These are phyloP conservation scores for Pseudocercospora eumusae DNA, from an alignment of 2,329 filamentous ascomycete genomes.

Conservation along the genomic window DNA sequence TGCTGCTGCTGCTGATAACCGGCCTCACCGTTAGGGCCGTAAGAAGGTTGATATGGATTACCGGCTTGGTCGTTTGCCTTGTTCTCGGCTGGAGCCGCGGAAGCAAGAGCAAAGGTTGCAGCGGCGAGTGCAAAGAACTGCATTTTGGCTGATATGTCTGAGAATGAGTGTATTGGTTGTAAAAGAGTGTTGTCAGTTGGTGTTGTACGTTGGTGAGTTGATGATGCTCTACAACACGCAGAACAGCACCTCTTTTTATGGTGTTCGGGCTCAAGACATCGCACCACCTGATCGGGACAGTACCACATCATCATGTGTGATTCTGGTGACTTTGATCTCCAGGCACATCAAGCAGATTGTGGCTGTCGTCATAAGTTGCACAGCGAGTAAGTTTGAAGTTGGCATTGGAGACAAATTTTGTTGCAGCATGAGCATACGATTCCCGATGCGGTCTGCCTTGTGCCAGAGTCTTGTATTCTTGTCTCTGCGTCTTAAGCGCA, in stretches of 20 bases:
- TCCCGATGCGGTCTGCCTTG: not conserved
- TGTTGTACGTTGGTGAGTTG: too few species aligned
- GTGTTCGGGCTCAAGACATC: not conserved
- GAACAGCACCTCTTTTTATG: too few species aligned
- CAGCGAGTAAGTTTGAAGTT: not conserved
- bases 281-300: not conserved
- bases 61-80: not conserved
- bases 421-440: not conserved
- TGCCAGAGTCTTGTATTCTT: not conserved
- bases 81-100: slow-evolving; percentile 8
- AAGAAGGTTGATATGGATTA: not conserved
- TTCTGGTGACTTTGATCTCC: not conserved
- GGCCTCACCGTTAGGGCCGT: slow-evolving; percentile 9
- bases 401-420: not conserved
- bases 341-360: not conserved
- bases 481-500: not conserved
- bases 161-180: not conserved
- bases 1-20: not conserved
- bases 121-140: slow-evolving; percentile 12
- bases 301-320: too few species aligned
- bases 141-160: slow-evolving; percentile 10
- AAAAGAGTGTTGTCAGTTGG: too few species aligned
- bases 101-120: slow-evolving; percentile 13
- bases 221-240: too few species aligned
- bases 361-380: slow-evolving; percentile 1